Conservation (phyloP, 2,329 filamentous ascomycete genomes). For the Fusarium euwallaceae region DNA sequence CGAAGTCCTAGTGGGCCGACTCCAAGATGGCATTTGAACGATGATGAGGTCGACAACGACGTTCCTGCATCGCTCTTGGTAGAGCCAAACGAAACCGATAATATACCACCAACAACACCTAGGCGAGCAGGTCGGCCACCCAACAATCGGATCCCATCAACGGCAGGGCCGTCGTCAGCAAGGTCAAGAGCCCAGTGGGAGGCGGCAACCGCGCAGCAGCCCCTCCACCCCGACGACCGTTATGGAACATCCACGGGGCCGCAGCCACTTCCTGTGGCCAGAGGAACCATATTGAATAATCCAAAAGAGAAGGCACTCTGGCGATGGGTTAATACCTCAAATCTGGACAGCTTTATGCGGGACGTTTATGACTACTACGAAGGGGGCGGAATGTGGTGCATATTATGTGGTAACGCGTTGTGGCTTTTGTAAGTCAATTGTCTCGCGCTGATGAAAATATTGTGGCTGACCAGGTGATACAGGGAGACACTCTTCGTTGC, state of each 20-base stretch:
- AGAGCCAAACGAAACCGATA: constrained; percentile 59
- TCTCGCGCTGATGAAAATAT: neutral
- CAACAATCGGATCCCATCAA: constrained; percentile 28
- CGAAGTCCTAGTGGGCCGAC: constrained; percentile 32
- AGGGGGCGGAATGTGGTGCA: constrained; percentile 87
- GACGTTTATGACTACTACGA: constrained; percentile 90
- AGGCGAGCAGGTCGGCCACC: constrained; percentile 27
- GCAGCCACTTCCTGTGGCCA: constrained; percentile 48
- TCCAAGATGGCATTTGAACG: constrained; percentile 51
- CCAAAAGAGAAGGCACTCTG: constrained; percentile 84
- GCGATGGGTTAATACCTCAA: constrained; percentile 92
- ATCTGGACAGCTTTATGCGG: constrained; percentile 87
- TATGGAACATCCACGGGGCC: constrained; percentile 25
- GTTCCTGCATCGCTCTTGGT: constrained; percentile 74
- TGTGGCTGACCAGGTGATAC: constrained; percentile 10
- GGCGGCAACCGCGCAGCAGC: constrained; percentile 64
- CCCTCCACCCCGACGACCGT: constrained; percentile 58
- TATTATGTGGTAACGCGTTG: constrained; percentile 77
- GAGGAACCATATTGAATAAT: constrained; percentile 50
- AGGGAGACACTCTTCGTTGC: constrained; percentile 88
- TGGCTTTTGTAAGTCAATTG: constrained; percentile 74
- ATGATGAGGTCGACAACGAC: constrained; percentile 70
- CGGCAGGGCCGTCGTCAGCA: constrained; percentile 57
- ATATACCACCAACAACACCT: constrained; percentile 32
- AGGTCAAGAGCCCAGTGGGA: constrained; percentile 68